A percentile compares a stretch with the other conserved stretches of the same genome.
These are phyloP conservation scores for Leccinum subrobustum DNA, from an alignment of 1,284 basidiomycete species.

Conservation along the genomic window DNA sequence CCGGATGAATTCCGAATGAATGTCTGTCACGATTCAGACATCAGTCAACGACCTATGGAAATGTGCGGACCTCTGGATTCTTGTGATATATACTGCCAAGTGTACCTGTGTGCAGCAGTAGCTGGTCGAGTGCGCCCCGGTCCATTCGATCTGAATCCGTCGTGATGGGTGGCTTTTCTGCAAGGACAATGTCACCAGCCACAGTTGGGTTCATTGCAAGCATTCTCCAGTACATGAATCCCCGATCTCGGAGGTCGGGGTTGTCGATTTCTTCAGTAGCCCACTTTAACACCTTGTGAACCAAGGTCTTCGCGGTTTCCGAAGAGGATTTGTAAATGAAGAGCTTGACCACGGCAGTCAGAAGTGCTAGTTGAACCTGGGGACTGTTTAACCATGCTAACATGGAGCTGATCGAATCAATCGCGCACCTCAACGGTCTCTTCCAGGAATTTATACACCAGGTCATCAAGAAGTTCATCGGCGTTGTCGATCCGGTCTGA, in stretches of 20 bases:
- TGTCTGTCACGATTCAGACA: constrained; percentile 49
- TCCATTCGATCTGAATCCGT: constrained; percentile 98
- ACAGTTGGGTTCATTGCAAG: constrained; percentile 90
- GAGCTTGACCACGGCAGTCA: constrained; percentile 95
- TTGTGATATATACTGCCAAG: constrained; percentile 87
- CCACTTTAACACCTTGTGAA: constrained; percentile 96
- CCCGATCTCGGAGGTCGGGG: constrained; percentile 94
- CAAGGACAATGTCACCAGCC: constrained; percentile 89
- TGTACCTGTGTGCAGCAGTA: constrained; percentile 80
- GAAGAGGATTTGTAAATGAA: constrained; percentile 91
- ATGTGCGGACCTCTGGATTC: constrained; percentile 72
- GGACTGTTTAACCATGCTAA: neutral
- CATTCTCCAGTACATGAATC: constrained; percentile 99
- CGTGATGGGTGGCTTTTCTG: constrained; percentile 95
- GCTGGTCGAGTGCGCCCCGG: constrained; percentile 88
- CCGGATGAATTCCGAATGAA: constrained; percentile 80
- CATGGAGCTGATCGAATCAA: neutral
- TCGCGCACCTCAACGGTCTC: constrained; percentile 82
- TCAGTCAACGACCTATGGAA: neutral
- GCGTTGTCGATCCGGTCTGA: constrained; percentile 95
- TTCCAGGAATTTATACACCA: constrained; percentile 90
- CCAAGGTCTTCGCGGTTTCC: constrained; percentile 84
- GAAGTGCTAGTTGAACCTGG: constrained; percentile 92
- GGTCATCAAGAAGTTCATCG: constrained; percentile 92
- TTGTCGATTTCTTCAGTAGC: constrained; percentile 98